Evolutionary conservation across 2,329 filamentous ascomycete genomes (phyloP), one percentile per base, ranked within the genome.

Genomic region (Trichoderma gracile): DNA sequence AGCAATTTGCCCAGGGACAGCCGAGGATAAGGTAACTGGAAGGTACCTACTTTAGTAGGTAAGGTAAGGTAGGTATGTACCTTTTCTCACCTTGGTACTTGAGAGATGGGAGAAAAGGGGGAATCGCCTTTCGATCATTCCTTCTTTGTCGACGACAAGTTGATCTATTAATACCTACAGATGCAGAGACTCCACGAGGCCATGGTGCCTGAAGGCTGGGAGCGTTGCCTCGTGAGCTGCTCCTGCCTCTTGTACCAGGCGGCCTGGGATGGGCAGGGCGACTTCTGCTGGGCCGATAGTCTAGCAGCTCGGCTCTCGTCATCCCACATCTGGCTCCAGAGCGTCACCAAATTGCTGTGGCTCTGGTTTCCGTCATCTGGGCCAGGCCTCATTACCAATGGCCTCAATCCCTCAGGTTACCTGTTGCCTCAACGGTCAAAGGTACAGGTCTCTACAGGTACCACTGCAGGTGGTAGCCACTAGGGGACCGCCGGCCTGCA

Each of bases 401-500:
- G 43, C 45, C 45, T 47, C 45, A 1, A 47, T 23, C 19, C 33
- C 33, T 14, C 33, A 38, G 12, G 33, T 14, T 38, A 10, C 30
- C 8, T 33, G 30, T 38, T 38, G 10, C 33, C 33, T 38, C 33
- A 38, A 38, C 33, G 12, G 33, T 38, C 33, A 38, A 14, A 38
- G 10, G 33, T 38, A 38, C 33, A 38, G 52, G 45, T 40, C 45
- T 50, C 47, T 45, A 53, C 46, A 52, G 55, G 46, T 47, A 43
- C 46, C 54, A 53, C 42, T 19, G 42, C 19, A 45, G 42, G 42
- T 54, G 33, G 50, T 40, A 56, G 55, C 63, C 56, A 49, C 49
- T 54, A 56, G 42, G 23, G 45, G 47, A 43, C 49, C 49, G 54
- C 42, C 54, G 63, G 56, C 57, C 60, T 66, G 64, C 60, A 66